These are phyloP conservation scores for Eucalyptus pauciflora DNA, from an alignment of 345 rosid genomes.

Conservation along the genomic window DNA sequence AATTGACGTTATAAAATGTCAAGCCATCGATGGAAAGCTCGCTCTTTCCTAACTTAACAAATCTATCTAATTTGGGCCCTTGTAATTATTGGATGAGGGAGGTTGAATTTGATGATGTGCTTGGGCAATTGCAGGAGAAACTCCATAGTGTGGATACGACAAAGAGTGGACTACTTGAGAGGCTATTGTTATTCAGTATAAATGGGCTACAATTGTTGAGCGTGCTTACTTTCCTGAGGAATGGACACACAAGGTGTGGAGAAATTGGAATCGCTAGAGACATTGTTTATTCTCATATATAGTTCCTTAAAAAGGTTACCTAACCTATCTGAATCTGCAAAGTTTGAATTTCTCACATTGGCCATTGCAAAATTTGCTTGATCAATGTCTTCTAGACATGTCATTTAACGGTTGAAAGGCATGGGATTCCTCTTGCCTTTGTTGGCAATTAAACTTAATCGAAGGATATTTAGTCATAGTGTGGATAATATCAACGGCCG, in stretches of 20 bases:
- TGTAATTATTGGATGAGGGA: neutral
- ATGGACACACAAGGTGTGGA: neutral
- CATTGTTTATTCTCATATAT: neutral
- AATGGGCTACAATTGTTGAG: neutral
- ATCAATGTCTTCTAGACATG: neutral
- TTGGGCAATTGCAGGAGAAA: neutral
- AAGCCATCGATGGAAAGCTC: neutral
- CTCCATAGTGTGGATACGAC: neutral
- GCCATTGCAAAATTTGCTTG: neutral
- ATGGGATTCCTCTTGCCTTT: neutral
- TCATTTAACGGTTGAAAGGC: too few relatives aligned
- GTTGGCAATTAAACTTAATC: neutral
- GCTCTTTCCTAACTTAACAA: neutral
- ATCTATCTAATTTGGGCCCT: neutral
- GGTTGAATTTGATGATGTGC: neutral
- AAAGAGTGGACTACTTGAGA: neutral
- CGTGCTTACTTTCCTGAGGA: neutral
- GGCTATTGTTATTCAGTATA: neutral
- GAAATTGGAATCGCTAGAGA: neutral
- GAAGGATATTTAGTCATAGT: neutral
- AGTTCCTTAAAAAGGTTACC: neutral
- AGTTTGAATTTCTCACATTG: neutral
- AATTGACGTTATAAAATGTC: neutral
- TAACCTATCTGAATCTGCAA: neutral
- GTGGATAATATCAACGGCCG: neutral